Conservation (phyloP, 768 basidiomycete species). For the Mycena epipterygia region DNA sequence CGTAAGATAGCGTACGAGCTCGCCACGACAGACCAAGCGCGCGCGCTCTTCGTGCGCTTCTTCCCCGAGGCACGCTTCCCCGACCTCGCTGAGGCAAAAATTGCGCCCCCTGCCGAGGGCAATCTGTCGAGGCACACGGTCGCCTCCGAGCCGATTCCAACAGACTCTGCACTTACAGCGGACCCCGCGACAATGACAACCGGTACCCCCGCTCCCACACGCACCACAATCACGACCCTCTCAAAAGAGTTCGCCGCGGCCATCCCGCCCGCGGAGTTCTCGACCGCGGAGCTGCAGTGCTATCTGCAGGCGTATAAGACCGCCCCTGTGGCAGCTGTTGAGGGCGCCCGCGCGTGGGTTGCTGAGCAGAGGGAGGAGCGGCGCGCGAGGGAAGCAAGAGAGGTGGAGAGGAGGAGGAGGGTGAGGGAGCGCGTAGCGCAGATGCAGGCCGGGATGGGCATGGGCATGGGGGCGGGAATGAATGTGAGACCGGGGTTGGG, state of each 20-base stretch:
- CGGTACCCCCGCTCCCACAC: background rate
- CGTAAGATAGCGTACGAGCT: constrained; percentile 46
- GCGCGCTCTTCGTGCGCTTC: constrained; percentile 48
- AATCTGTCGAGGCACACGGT: no score
- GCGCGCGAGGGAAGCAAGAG: constrained; percentile 48
- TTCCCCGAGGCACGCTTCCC: constrained; percentile 41
- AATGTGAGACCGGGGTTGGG: background rate
- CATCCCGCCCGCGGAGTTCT: constrained; percentile 64
- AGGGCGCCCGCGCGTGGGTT: constrained; percentile 58
- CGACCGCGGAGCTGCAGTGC: constrained; percentile 73
- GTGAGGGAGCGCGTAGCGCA: background rate
- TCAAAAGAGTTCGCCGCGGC: constrained; percentile 55
- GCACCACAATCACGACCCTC: constrained; percentile 43
- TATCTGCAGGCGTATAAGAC: constrained; percentile 64
- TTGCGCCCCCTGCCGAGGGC: no score
- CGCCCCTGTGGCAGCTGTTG: constrained; percentile 52
- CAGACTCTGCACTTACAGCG: background rate
- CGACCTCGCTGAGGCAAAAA: background rate
- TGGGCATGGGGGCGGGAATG: background rate
- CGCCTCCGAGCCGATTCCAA: no score
- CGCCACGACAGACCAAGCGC: constrained; percentile 45
- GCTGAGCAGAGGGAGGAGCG: constrained; percentile 50
- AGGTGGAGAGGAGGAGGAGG: constrained; percentile 40
- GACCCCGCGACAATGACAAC: no score
- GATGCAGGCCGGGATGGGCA: background rate